phyloP scores from a whole-genome alignment of 257 asterid species.

The Capsicum pubescens region DNA sequence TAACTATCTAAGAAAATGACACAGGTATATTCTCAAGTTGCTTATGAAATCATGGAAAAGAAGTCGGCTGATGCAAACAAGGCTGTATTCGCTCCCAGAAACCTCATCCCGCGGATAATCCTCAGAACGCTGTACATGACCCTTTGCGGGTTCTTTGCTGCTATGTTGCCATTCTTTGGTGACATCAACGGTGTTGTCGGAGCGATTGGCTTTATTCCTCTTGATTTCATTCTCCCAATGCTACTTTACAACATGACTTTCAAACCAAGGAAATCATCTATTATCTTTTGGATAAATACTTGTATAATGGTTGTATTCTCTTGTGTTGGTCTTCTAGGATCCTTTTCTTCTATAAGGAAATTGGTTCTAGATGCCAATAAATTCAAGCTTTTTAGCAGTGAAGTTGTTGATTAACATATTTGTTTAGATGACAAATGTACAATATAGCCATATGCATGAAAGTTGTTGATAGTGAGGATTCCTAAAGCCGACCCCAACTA shows the following conservation, averaged over 20 bases:
- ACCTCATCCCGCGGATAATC: slow-evolving; percentile 79
- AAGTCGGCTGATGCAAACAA: slow-evolving; percentile 80
- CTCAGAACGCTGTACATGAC: slow-evolving; percentile 71
- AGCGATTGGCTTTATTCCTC: slow-evolving; percentile 95
- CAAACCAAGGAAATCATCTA: slow-evolving; percentile 64
- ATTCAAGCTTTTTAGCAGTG: slow-evolving; percentile 80
- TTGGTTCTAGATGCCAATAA: slow-evolving; percentile 70
- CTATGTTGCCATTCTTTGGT: slow-evolving; percentile 95
- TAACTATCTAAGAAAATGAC: neutral
- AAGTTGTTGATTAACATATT: slow-evolving; percentile 63
- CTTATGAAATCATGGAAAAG: slow-evolving; percentile 92
- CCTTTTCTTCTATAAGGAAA: slow-evolving; percentile 79
- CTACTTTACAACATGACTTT: slow-evolving; percentile 84
- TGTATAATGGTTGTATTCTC: slow-evolving; percentile 70
- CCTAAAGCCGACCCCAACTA: neutral
- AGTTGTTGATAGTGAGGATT: neutral
- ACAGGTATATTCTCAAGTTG: slow-evolving; percentile 97
- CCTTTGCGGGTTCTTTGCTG: slow-evolving; percentile 84
- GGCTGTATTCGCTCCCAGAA: slow-evolving; percentile 77
- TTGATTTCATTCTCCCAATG: slow-evolving; percentile 93
- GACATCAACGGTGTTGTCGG: slow-evolving; percentile 88
- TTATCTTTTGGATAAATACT: slow-evolving; percentile 63
- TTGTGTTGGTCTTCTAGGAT: slow-evolving; percentile 78
- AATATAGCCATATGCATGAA: neutral
- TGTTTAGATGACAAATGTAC: neutral